Evolutionary conservation across 2,329 filamentous ascomycete species (phyloP).

Genomic region (Exophiala alcalophila): DNA sequence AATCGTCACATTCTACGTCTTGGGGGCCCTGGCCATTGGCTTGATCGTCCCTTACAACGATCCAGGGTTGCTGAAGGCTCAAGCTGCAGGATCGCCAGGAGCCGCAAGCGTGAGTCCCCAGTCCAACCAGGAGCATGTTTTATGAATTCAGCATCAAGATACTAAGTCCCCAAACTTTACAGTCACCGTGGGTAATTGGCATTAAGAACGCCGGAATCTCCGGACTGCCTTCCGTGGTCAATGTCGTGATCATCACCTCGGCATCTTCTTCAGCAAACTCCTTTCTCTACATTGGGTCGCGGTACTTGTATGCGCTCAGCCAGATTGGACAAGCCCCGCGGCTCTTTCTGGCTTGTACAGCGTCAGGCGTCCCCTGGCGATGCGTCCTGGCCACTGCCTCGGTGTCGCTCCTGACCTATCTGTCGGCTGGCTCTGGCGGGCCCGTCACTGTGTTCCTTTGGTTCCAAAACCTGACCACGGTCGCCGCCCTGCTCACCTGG

Average conservation of each 20-base stretch:
- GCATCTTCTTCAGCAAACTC: conserved; percentile 56
- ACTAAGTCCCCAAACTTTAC: too few species aligned
- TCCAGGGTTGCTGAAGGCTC: conserved; percentile 43
- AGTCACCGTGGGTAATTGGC: conserved; percentile 43
- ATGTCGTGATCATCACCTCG: conserved; percentile 70
- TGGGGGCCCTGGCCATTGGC: conserved; percentile 69
- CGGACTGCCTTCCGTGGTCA: conserved; percentile 69
- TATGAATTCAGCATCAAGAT: too few species aligned
- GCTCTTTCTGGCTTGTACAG: conserved; percentile 54
- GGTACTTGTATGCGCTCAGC: conserved; percentile 36
- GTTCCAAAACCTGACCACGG: conserved; percentile 48
- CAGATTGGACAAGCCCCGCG: conserved; percentile 33
- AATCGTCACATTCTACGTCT: conserved; percentile 72
- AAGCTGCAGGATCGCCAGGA: conserved; percentile 51
- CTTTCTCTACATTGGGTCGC: conserved; percentile 36
- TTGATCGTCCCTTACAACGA: conserved; percentile 70
- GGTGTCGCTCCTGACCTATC: too few species aligned
- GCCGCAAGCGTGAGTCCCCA: too few species aligned
- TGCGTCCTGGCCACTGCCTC: too few species aligned
- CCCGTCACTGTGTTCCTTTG: conserved; percentile 45
- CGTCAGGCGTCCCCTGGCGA: conserved; percentile 55
- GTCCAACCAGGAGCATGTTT: too few species aligned
- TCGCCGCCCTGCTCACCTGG: conserved; percentile 51
- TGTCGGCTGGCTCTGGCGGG: conserved; percentile 40
- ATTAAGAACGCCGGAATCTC: conserved; percentile 58